These are phyloP conservation scores for Gloeostereum incarnatum DNA, from an alignment of 768 basidiomycete genomes.

Conservation along the genomic window DNA sequence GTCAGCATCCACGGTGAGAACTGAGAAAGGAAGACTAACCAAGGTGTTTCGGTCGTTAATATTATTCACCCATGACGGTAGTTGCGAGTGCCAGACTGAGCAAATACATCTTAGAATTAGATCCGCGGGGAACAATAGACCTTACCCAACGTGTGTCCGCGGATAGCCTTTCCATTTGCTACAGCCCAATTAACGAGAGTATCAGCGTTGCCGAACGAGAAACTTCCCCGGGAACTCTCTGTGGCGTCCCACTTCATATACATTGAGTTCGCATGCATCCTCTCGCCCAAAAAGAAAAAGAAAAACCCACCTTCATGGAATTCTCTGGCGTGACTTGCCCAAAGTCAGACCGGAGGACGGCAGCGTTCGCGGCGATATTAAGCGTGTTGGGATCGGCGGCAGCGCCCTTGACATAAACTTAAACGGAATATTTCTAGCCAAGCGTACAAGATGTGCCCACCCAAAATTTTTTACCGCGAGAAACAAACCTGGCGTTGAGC, in stretches of 20 bases:
- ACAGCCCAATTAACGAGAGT: conserved; percentile 31
- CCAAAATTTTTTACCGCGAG: too few relatives aligned
- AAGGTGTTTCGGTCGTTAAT: conserved; percentile 27
- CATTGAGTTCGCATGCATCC: not conserved
- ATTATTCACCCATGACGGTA: conserved; percentile 31
- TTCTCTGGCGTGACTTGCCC: conserved; percentile 34
- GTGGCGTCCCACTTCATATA: conserved; percentile 28
- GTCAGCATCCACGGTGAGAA: not conserved
- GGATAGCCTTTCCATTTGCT: conserved; percentile 28
- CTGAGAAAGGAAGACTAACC: conserved; percentile 16
- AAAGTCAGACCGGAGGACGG: conserved; percentile 25
- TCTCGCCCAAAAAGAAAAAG: too few relatives aligned
- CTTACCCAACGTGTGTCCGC: conserved; percentile 30
- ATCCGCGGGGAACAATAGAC: too few relatives aligned
- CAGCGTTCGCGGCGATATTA: conserved; percentile 22
- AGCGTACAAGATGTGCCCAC: too few relatives aligned
- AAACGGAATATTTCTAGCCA: too few relatives aligned
- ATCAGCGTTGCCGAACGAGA: conserved; percentile 26
- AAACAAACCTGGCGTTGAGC: too few relatives aligned
- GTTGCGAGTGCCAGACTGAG: conserved; percentile 23
- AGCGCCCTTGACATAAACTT: too few relatives aligned
- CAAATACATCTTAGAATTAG: too few relatives aligned
- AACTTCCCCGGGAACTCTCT: conserved; percentile 22
- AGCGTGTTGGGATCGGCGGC: conserved; percentile 20
- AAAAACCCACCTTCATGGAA: conserved; percentile 31